Evolutionary conservation across 352 stramenopile species (phyloP), one percentile per base, ranked within the genome.

Genomic region (Phytophthora vignae): DNA sequence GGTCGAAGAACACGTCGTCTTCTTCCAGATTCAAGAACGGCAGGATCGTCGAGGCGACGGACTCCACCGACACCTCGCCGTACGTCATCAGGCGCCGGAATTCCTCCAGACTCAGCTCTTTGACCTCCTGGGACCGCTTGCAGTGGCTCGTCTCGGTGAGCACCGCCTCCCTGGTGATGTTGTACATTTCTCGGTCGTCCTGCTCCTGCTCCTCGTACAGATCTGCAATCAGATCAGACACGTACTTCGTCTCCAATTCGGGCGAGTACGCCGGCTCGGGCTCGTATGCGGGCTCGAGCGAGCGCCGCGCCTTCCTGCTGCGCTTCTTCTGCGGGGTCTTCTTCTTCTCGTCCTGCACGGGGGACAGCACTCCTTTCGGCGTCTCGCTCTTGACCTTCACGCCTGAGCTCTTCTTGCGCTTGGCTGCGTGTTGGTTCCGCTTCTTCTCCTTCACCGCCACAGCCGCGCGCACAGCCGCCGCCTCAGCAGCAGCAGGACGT

Each of bases 1-100:
- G 76, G 61, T 96, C 88, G 58, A 93, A 96, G 57, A 96, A 94
- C 36, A 96, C 81, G 59, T 96, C 88, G 66, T 90, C 69, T 0
- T 68, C 69, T n/a, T 82, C 54, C 46, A 96, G 62, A 29, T 87
- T 78, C 21, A 96, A 71, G 40, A 92, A 76, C 42, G 88, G 88
- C 9, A 96, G 73, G 36, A 96, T 82, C 5, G 70, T 92, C 27
- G 74, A 66, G 31, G 81, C 87, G 10, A 96, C 74, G 0, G 85
- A 93, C 59, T 88, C 74, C 33, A 90, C 71, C 31, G 85, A 90
- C 49, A 96, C 87, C 73, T 96, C 88, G 8, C 88, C 88, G 61
- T 96, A 96, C 44, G 88, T 96, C 64, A 94, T 86, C 62, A 93
- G 67, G 9, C 87, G 83, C 9, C 83, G 78, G 55, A 94, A 91